These are phyloP conservation scores for Sugiyamaella castrensis DNA, from an alignment of 1,139 yeast genomes.

Conservation along the genomic window DNA sequence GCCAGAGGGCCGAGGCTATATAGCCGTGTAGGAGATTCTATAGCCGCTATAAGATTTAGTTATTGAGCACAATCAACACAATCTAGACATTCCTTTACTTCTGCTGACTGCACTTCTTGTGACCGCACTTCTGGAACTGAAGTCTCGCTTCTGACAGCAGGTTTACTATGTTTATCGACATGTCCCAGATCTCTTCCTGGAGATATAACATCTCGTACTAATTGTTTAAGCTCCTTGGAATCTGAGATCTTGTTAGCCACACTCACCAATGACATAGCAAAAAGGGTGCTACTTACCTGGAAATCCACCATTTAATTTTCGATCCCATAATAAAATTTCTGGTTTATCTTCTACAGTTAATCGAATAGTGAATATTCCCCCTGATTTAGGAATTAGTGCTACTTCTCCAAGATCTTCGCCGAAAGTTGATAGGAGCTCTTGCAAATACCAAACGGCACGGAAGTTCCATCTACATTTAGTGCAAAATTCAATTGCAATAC, in stretches of 20 bases:
- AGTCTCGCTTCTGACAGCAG: neutral
- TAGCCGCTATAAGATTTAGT: too few relatives aligned
- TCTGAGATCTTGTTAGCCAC: neutral
- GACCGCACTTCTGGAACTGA: neutral
- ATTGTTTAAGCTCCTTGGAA: slow-evolving; percentile 55
- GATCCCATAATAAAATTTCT: slow-evolving; percentile 49
- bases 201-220: slow-evolving; percentile 47
- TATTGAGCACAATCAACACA: neutral
- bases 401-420: slow-evolving; percentile 53
- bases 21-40: neutral
- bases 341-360: slow-evolving; percentile 20
- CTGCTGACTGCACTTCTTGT: neutral
- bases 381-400: slow-evolving; percentile 48
- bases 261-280: too few relatives aligned
- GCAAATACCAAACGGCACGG: slow-evolving; percentile 66
- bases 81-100: neutral
- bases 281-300: slow-evolving; percentile 41
- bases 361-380: slow-evolving; percentile 53
- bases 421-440: slow-evolving; percentile 61
- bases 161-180: slow-evolving; percentile 32
- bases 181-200: slow-evolving; percentile 51
- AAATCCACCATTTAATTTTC: slow-evolving; percentile 53
- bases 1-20: neutral
- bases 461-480: slow-evolving; percentile 63
- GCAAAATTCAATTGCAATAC: slow-evolving; percentile 55